Evolutionary conservation across 495 filamentous ascomycete genomes (phyloP), one percentile per base, ranked within the genome.

Genomic region (Penicillium cosmopolitanum): DNA sequence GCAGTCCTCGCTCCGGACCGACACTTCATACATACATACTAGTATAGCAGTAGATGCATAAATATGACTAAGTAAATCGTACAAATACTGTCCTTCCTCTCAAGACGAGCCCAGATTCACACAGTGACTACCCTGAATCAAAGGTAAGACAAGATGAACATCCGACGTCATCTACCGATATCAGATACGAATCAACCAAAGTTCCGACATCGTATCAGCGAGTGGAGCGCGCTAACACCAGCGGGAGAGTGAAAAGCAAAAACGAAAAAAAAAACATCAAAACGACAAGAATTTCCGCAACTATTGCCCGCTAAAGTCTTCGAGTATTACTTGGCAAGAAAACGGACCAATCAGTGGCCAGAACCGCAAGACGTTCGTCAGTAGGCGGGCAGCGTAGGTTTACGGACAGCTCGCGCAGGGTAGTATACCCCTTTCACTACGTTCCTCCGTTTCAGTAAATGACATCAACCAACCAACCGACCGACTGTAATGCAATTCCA

Each of bases 151-250:
- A 38, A 38, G 15, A 38, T 38, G 8, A 7, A 13, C 36, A n/a
- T 38, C 36, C 36, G 36, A 12, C 36, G 28, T 31, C 36, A 38
- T 38, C 36, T 46, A 12, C 42, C 42, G 42, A 46, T 46, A 46
- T 46, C 42, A 46, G 42, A 46, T 46, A 46, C 42, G 42, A 46
- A 3, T 4, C 23, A 23, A 23, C 23, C 23, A 23, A 3, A 23
- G 23, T 38, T n/a, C 36, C 36, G 15, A 38, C 36, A 40, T 40
- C 36, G 36, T 9, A 31, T 31, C 28, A 31, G 28, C 28, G 28
- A 31, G 28, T 31, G 28, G 28, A 31, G 28, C 28, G 28, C 28
- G 8, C 28, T 31, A 31, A 31, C 0, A 4, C 28, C 8, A 31
- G 28, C 28, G 6, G 5, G 6, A 23, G 6, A 31, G 28, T 6